Conservation (phyloP, 2,329 filamentous ascomycete genomes). For the Aspergillus niger region DNA sequence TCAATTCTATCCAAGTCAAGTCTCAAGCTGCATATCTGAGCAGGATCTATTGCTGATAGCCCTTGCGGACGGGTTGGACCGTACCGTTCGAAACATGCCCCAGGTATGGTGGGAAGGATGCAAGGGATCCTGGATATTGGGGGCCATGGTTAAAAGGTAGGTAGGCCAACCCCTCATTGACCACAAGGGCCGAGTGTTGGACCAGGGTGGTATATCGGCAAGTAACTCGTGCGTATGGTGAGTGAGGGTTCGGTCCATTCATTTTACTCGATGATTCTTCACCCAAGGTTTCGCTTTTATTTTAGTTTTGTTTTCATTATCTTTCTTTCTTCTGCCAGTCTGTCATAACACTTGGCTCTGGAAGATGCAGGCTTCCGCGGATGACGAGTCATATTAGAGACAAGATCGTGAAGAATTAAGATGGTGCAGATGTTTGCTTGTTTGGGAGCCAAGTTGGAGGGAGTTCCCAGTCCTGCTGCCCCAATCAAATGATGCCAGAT, state of each 20-base stretch:
- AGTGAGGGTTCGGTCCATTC: not conserved
- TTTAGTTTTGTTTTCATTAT: not conserved
- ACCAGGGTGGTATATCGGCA: not conserved
- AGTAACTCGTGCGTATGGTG: not conserved
- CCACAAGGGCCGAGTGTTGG: no score
- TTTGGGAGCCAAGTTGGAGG: not conserved
- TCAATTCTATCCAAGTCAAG: not conserved
- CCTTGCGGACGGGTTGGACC: constrained; percentile 22
- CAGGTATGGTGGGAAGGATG: constrained; percentile 9
- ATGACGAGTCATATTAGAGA: not conserved
- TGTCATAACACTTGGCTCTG: not conserved
- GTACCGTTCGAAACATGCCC: constrained; percentile 10
- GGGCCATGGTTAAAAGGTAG: not conserved
- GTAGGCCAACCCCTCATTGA: not conserved
- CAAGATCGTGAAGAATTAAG: not conserved
- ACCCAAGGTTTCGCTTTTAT: no score
- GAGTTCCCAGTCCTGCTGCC: not conserved
- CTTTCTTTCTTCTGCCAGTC: not conserved
- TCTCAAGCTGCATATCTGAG: not conserved
- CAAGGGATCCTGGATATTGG: constrained; percentile 10
- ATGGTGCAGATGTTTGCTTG: constrained; percentile 7
- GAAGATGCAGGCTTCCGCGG: not conserved
- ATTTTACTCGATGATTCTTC: no score
- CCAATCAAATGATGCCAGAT: not conserved
- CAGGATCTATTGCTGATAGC: not conserved